phyloP scores from a whole-genome alignment of 208 protist species.

The Herpetomonas muscarum region DNA sequence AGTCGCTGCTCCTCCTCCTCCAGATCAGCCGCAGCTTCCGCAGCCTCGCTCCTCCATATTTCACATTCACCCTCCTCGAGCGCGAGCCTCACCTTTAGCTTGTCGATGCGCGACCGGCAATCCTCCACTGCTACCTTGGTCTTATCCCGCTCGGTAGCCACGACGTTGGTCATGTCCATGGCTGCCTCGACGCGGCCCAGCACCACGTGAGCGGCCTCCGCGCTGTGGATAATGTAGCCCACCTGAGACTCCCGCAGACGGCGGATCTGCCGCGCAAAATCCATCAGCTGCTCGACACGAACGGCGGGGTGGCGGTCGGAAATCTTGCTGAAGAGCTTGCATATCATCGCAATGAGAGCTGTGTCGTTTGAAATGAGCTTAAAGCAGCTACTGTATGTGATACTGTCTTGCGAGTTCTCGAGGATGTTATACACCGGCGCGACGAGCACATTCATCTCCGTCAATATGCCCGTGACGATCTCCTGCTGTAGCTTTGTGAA shows the following conservation, averaged over 20 bases:
- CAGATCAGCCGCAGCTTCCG: not conserved
- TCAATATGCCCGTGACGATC: constrained; percentile 31
- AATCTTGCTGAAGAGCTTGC: constrained; percentile 15
- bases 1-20: constrained; percentile 8
- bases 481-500: constrained; percentile 26
- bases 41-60: not conserved
- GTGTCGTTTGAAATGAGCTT: constrained; percentile 6
- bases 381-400: constrained; percentile 28
- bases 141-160: constrained; percentile 2
- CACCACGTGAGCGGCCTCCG: constrained; percentile 4
- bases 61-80: constrained; percentile 14
- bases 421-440: constrained; percentile 22
- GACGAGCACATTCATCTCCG: constrained; percentile 16
- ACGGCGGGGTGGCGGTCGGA: constrained; percentile 13
- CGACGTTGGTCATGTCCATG: constrained; percentile 1
- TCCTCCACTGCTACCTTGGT: too few relatives aligned
- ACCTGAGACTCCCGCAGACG: constrained; percentile 8
- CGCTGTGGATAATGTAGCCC: not conserved
- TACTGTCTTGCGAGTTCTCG: constrained; percentile 9
- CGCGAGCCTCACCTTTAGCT: constrained; percentile 10
- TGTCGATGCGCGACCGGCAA: constrained; percentile 10
- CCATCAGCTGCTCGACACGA: constrained; percentile 31
- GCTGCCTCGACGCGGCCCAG: constrained; percentile 20
- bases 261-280: constrained; percentile 25
- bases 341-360: constrained; percentile 24